Base-by-base conservation (phyloP, 352 stramenopile species). In the Phytophthora sp. region DNA sequence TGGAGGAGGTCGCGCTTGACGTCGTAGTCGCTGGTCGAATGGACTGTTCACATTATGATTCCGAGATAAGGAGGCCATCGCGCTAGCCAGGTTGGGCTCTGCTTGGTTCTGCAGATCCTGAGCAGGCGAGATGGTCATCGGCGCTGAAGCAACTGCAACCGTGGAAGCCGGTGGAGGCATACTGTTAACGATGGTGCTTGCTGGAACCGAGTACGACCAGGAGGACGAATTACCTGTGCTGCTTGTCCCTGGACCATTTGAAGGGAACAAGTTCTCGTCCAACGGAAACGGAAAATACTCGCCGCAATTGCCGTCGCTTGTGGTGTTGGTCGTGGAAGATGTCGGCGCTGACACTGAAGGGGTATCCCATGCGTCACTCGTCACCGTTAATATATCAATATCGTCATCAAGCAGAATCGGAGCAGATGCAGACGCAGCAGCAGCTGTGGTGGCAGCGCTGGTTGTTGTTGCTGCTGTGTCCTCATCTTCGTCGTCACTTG, bases 311-410 rank as follows among this genome's bases (percentile, higher is more conserved):
- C 57, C 71, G 36, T 78, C 66, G 21, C 20, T 75, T 53, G 44
- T 66, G 59, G 67, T 69, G 52, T 47, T 69, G 3, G 38, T 74
- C 35, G 30, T 62, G 16, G n/a, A 33, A 24, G 53, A 52, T 16
- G 39, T 65, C 2, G 55, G 45, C 46, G 47, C 57, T 42, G 45
- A 58, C 45, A 38, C 41, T 12, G 68, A 51, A 7, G 70, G 49
- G 9, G 73, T 83, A 51, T 89, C 82, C 84, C 84, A 93, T 21
- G 82, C 73, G 29, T 88, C 79, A 47, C 76, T 90, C 50, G 73
- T 71, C 16, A 93, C 84, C 1, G 80, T 91, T 35, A 93, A 71
- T 44, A 93, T 77, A 20, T 78, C 56, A 11, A 93, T 75, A 21
- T 89, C 80, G 24, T 89, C 77, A 35, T 90, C 80, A 13, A 87